A percentile compares a stretch with the other conserved stretches of the same genome.
Conservation (phyloP, 2,329 filamentous ascomycete species). For the Monosporascus ibericus region DNA sequence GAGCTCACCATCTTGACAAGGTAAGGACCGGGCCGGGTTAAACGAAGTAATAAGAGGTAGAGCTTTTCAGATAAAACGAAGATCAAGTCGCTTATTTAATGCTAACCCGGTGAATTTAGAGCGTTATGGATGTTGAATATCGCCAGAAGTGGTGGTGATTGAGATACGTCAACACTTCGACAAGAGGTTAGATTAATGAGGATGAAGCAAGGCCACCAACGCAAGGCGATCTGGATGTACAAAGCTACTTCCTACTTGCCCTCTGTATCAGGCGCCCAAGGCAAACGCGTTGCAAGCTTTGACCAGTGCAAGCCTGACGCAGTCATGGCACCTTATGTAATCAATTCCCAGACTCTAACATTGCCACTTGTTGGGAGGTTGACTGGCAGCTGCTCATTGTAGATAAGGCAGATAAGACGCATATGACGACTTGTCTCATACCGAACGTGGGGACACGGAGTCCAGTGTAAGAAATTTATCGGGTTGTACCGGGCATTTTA, state of each 20-base stretch:
- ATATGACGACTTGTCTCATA: not conserved
- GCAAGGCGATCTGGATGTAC: not conserved
- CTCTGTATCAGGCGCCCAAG: not conserved
- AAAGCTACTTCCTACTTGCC: not conserved
- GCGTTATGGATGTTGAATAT: not conserved
- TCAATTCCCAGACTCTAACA: not conserved
- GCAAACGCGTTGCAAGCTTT: not conserved
- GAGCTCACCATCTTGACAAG: conserved; percentile 21
- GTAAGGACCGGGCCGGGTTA: conserved; percentile 8
- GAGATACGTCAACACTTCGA: not conserved
- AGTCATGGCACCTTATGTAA: not conserved
- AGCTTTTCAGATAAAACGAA: not conserved
- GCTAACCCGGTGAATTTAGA: not conserved
- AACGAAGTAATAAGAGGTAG: not conserved
- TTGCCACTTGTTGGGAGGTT: too few species aligned
- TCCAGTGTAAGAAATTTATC: not conserved
- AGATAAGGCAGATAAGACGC: not conserved
- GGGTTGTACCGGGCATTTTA: conserved; percentile 6
- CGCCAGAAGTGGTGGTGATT: not conserved
- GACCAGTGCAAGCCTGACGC: not conserved
- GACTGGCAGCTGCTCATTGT: too few species aligned
- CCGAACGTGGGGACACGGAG: not conserved
- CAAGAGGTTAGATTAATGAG: not conserved
- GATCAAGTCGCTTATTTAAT: not conserved
- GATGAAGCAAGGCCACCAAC: not conserved